Conservation (phyloP, 495 filamentous ascomycete species). For the Hypoxylon lienhwacheense region DNA sequence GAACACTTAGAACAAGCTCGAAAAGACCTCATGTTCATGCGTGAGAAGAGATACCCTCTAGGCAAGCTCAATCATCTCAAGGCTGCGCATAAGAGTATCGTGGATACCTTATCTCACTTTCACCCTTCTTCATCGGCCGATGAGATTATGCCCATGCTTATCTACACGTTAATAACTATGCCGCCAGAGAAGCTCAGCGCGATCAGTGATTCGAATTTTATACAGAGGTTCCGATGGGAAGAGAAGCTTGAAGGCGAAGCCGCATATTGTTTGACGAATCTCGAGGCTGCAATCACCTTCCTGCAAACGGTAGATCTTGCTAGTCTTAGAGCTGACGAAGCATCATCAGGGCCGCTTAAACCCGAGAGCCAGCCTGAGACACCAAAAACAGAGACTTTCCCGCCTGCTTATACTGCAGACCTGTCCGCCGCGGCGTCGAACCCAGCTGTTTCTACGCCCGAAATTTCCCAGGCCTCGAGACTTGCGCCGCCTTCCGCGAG, state of each 20-base stretch:
- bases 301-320: conserved; percentile 97
- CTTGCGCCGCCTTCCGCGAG: conserved; percentile 42
- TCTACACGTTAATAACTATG: conserved; percentile 90
- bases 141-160: conserved; percentile 93
- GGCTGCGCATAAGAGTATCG: conserved; percentile 87
- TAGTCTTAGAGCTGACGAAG: conserved; percentile 82
- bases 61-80: conserved; percentile 92
- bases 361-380: conserved; percentile 54
- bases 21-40: conserved; percentile 77
- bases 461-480: conserved; percentile 46
- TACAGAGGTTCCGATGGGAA: conserved; percentile 87
- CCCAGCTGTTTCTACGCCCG: conserved; percentile 41
- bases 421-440: conserved; percentile 43
- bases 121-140: conserved; percentile 94
- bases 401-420: conserved; percentile 51
- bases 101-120: conserved; percentile 75
- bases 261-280: conserved; percentile 93
- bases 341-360: conserved; percentile 62
- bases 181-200: conserved; percentile 84
- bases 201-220: conserved; percentile 91
- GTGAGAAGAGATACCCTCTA: conserved; percentile 79
- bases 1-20: conserved; percentile 72
- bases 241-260: conserved; percentile 88
- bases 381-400: conserved; percentile 55
- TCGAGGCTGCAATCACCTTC: conserved; percentile 93